Conservation (phyloP, 108 stramenopile species). For the Fistulifera solaris region DNA sequence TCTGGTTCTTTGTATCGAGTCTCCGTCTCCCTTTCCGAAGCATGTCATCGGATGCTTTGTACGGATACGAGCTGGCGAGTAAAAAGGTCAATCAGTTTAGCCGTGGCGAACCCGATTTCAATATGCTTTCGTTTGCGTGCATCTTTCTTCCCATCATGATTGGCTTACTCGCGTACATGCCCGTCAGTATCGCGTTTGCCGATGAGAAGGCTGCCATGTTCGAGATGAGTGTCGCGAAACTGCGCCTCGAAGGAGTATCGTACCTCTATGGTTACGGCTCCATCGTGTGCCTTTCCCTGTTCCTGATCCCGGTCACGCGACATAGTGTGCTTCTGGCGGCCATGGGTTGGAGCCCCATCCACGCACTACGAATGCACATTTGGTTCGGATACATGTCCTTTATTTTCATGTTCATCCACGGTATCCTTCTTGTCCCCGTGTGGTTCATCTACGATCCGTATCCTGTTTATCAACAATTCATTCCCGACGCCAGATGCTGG, state of each 20-base stretch:
- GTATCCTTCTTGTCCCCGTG: background rate
- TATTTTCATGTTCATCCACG: background rate
- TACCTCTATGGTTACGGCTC: background rate
- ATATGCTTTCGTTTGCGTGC: background rate
- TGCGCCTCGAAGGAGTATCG: background rate
- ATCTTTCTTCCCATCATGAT: background rate
- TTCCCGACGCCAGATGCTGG: conserved; percentile 10
- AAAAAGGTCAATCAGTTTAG: conserved; percentile 5
- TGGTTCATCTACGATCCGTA: conserved; percentile 7
- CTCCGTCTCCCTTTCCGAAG: too few relatives aligned
- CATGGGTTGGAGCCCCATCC: conserved; percentile 2
- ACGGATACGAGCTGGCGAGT: background rate
- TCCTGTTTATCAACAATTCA: conserved; percentile 10
- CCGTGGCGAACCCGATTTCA: background rate
- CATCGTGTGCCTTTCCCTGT: conserved; percentile 11
- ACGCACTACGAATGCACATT: conserved; percentile 4
- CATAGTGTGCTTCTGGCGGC: conserved; percentile 17
- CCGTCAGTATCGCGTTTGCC: background rate
- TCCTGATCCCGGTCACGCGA: conserved; percentile 29
- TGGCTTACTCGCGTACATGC: conserved; percentile 1
- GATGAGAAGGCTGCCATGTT: background rate
- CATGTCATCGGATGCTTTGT: background rate
- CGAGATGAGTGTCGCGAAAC: background rate
- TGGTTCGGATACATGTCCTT: conserved; percentile 9
- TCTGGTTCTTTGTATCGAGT: too few relatives aligned